Evolutionary conservation across 1,139 yeast species (phyloP).

Genomic region (Yamadazyma epiphylla): DNA sequence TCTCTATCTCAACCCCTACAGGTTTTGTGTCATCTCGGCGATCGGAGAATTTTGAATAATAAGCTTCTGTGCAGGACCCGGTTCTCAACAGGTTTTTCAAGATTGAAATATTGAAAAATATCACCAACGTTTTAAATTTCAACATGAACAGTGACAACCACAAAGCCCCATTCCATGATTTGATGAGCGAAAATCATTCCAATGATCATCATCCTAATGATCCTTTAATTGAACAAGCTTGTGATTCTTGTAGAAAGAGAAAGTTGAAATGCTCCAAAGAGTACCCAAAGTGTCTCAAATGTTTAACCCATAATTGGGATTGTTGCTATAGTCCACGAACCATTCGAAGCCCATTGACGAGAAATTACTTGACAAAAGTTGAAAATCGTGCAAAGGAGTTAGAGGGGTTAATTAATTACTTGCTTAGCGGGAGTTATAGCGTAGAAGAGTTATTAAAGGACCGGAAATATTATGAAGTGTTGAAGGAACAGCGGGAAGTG

Average conservation of each 20-base stretch:
- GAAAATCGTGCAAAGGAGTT: constrained; percentile 59
- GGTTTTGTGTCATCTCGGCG: constrained; percentile 8
- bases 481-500: constrained; percentile 17
- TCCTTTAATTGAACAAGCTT: constrained; percentile 42
- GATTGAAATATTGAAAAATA: no score
- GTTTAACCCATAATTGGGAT: constrained; percentile 67
- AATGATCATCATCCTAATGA: constrained; percentile 6
- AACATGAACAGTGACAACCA: no score
- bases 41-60: constrained; percentile 13
- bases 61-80: no score
- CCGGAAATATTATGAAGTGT: constrained; percentile 19
- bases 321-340: constrained; percentile 77
- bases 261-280: constrained; percentile 61
- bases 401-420: constrained; percentile 47
- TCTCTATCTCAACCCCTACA: no score
- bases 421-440: constrained; percentile 26
- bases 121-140: no score
- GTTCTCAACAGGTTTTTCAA: no score
- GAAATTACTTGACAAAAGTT: constrained; percentile 75
- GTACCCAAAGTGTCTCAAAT: constrained; percentile 72
- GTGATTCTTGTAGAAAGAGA: constrained; percentile 58
- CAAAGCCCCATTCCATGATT: no score
- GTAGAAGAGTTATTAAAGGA: constrained; percentile 23
- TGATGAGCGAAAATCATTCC: no score
- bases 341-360: constrained; percentile 74